Conservation (phyloP, 2,329 filamentous ascomycete genomes). For the Paracoccidioides lutzii region DNA sequence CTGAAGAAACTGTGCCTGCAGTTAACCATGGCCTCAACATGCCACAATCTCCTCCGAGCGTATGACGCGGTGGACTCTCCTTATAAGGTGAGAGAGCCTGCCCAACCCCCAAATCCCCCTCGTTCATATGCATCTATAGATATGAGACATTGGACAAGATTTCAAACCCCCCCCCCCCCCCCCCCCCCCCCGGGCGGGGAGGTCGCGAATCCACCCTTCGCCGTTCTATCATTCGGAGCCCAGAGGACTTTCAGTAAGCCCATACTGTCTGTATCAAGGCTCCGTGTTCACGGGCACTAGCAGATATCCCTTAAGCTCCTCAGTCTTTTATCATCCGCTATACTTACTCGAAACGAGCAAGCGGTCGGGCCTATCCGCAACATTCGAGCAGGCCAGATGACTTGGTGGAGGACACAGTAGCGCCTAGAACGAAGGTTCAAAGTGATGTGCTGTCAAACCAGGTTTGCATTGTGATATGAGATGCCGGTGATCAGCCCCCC, state of each 20-base stretch:
- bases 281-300: slow-evolving; percentile 62
- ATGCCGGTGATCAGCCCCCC: no score
- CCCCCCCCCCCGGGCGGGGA: no score
- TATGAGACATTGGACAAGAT: no score
- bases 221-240: no score
- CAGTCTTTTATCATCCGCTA: slow-evolving; percentile 57
- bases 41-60: slow-evolving; percentile 20
- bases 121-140: no score
- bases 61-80: slow-evolving; percentile 21
- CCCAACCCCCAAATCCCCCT: no score
- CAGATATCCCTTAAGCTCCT: slow-evolving; percentile 56
- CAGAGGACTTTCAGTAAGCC: slow-evolving; percentile 47
- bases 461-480: no score
- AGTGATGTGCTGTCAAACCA: slow-evolving; percentile 73
- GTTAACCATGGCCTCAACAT: slow-evolving; percentile 13
- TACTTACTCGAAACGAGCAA: slow-evolving; percentile 67
- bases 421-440: slow-evolving; percentile 73
- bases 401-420: slow-evolving; percentile 74
- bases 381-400: slow-evolving; percentile 51
- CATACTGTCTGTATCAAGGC: slow-evolving; percentile 73
- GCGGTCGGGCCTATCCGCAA: slow-evolving; percentile 67
- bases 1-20: no score
- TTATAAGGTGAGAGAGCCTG: slow-evolving; percentile 15
- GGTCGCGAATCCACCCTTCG: no score
- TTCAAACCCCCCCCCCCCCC: no score